Percentiles rank a stretch among this genome's conserved stretches.
phyloP scores from a whole-genome alignment of 2,329 filamentous ascomycete species.

The Apiospora phragmitis region DNA sequence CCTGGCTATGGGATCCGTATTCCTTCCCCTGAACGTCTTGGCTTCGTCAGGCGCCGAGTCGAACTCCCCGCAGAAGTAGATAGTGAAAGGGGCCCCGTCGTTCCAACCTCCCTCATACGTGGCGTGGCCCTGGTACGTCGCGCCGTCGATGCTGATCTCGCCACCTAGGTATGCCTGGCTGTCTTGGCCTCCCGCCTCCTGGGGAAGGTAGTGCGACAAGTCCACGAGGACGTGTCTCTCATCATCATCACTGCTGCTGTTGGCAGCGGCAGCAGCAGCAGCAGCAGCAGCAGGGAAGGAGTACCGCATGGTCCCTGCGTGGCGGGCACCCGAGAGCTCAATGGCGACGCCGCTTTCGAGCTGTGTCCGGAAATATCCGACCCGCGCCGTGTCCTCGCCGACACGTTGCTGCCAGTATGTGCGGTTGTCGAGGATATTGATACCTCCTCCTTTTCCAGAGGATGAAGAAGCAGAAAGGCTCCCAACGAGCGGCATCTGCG shows the following conservation, averaged over 20 bases:
- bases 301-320: constrained; percentile 13
- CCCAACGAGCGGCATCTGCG: constrained; percentile 58
- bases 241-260: constrained; percentile 3
- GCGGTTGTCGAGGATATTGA: constrained; percentile 63
- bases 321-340: constrained; percentile 53
- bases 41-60: constrained; percentile 30
- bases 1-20: constrained; percentile 61
- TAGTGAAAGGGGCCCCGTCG: constrained; percentile 40
- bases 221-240: constrained; percentile 44
- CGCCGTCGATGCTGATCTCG: constrained; percentile 37
- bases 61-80: constrained; percentile 47
- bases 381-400: constrained; percentile 37
- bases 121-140: constrained; percentile 45
- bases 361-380: constrained; percentile 11
- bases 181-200: constrained; percentile 41
- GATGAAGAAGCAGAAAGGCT: constrained; percentile 72
- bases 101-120: constrained; percentile 43
- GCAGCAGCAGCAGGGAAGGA: constrained; percentile 29
- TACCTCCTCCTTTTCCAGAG: constrained; percentile 61
- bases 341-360: constrained; percentile 53
- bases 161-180: constrained; percentile 47
- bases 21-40: constrained; percentile 32
- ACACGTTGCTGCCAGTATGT: constrained; percentile 34
- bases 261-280: no score
- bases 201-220: constrained; percentile 48